Conservation (phyloP, 2,329 filamentous ascomycete genomes). For the Diaporthe aspalathi region DNA sequence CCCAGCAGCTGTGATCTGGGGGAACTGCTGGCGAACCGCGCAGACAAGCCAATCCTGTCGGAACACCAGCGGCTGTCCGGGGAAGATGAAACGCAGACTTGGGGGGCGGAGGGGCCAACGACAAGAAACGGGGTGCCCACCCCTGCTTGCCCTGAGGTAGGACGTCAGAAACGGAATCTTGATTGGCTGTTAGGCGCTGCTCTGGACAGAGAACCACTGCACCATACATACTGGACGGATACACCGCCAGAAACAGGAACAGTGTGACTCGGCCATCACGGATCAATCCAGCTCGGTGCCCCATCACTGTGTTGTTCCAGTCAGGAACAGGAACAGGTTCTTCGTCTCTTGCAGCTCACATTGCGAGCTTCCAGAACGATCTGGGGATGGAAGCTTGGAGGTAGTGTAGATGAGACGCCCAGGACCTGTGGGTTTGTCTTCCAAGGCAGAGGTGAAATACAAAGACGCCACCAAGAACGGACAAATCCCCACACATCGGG, state of each 20-base stretch:
- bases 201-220: neutral
- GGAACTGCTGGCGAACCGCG: constrained; percentile 25
- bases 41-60: constrained; percentile 30
- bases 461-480: neutral
- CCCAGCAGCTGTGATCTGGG: constrained; percentile 24
- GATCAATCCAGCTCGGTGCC: constrained; percentile 5
- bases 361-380: constrained; percentile 4
- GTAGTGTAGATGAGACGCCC: too few relatives aligned
- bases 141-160: neutral
- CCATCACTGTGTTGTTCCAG: neutral
- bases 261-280: neutral
- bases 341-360: neutral
- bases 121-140: neutral
- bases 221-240: too few relatives aligned
- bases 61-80: constrained; percentile 10
- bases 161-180: neutral
- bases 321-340: neutral
- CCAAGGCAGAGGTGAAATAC: neutral
- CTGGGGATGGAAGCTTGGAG: constrained; percentile 17
- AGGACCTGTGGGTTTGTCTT: neutral
- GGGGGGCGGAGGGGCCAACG: neutral
- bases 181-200: constrained; percentile 2
- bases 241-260: constrained; percentile 20
- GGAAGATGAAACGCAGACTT: constrained; percentile 26
- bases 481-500: neutral